Evolutionary conservation across 2,329 filamentous ascomycete species (phyloP).

Genomic region (Fusarium multiceps): DNA sequence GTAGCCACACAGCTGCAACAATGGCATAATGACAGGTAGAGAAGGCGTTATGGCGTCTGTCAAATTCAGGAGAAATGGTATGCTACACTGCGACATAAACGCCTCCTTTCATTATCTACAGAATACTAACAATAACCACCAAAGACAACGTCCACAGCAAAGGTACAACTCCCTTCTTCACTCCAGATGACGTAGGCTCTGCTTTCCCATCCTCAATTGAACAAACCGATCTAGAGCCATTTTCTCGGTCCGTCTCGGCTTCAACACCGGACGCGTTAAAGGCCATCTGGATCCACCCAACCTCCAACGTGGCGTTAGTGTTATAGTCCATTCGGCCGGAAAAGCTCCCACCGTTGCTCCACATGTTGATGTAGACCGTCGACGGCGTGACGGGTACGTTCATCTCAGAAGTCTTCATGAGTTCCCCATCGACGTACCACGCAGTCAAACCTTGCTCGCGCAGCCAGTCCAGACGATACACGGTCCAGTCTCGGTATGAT

Average conservation of each 20-base stretch:
- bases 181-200: not conserved
- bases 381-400: slow-evolving; percentile 18
- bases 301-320: slow-evolving; percentile 21
- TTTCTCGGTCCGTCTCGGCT: not conserved
- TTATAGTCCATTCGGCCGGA: slow-evolving; percentile 23
- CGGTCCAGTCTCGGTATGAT: slow-evolving; percentile 3
- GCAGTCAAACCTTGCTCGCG: not conserved
- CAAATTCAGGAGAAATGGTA: not conserved
- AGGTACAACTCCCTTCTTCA: not conserved
- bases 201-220: not conserved
- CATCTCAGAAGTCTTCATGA: slow-evolving; percentile 8
- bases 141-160: not conserved
- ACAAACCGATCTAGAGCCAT: not conserved
- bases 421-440: not conserved
- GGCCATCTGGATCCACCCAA: slow-evolving; percentile 32
- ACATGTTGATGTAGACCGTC: slow-evolving; percentile 33
- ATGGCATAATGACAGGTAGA: not conserved
- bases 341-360: slow-evolving; percentile 30
- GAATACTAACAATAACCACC: not conserved
- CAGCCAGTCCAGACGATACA: slow-evolving; percentile 29
- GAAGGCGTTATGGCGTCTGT: not conserved
- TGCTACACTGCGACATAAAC: not conserved
- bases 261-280: slow-evolving; percentile 22
- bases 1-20: not conserved
- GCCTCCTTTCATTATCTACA: not conserved